Base-by-base conservation (phyloP, 805 yeast species). In the Barnettozyma wickerhamii region DNA sequence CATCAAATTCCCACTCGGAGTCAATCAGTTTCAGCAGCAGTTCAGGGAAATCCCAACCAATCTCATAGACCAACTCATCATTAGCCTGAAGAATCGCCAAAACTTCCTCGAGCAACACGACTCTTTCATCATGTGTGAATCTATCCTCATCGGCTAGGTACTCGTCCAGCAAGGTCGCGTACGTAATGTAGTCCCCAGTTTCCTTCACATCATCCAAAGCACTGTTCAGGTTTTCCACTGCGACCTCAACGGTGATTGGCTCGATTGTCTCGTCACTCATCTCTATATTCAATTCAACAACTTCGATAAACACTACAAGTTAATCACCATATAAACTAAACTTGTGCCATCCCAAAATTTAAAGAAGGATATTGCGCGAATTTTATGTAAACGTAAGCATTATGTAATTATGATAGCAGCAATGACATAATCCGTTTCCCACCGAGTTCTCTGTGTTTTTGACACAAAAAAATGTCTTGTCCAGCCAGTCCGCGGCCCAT, bases 31-130 rank as follows among this genome's bases (percentile, higher is more conserved):
- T 68, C 33, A 87, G 53, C 6, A 90, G 49, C 37, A 85, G 62
- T 24, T 71, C 72, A 1, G 96, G 96, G n/a, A 90, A 56, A 59
- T 90, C 97, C 97, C 97, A 90, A 2, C 95, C 95, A 45, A 89
- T 77, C 49, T 81, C 84, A 33, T 72, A 68, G 0, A 79, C 66
- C 23, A 87, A 60, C 10, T 70, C 71, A 14, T 69, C 66, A 55
- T 83, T 59, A 1, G 55, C 60, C 10, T 55, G 52, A 24, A 87
- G 59, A 0, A 78, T 63, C 0, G 62, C 65, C 10, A 61, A 49
- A 12, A 89, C 48, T 4, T 65, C 62, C 0, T 56, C 61, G 35
- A 88, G 59, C n/a, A 85, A 56, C 37, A 49, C 41, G 2, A 63
- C 66, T 40, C 76, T 73, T 38, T 85, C 86, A 0, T 65, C 73